These are phyloP conservation scores for Clarkia xantiana DNA, from an alignment of 345 rosid genomes.

Conservation along the genomic window DNA sequence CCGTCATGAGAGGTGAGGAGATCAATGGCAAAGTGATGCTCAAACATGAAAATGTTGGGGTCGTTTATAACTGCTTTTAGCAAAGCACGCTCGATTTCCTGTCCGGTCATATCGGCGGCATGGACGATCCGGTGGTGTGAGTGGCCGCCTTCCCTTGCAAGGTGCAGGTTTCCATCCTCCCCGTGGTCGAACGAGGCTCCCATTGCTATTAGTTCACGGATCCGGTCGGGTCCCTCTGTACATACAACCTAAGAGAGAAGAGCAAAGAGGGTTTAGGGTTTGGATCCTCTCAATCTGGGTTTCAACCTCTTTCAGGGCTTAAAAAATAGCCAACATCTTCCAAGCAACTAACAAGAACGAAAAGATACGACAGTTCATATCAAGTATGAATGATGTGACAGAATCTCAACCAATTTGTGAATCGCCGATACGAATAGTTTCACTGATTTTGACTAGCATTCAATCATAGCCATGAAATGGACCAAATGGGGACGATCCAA, in stretches of 20 bases:
- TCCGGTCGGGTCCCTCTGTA: conserved; percentile 93
- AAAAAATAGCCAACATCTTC: too few relatives aligned
- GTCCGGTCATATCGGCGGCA: conserved; percentile 97
- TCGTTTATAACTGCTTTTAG: conserved; percentile 63
- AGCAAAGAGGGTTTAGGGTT: not conserved
- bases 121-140: conserved; percentile 89
- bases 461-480: too few relatives aligned
- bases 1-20: conserved; percentile 86
- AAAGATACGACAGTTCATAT: too few relatives aligned
- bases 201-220: conserved; percentile 79
- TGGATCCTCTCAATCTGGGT: not conserved
- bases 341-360: too few relatives aligned
- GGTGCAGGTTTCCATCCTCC: conserved; percentile 90
- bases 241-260: conserved; percentile 60
- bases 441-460: too few relatives aligned
- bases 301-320: too few relatives aligned
- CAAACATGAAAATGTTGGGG: conserved; percentile 64
- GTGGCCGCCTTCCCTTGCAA: conserved; percentile 97
- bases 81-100: conserved; percentile 92
- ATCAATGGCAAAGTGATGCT: conserved; percentile 87
- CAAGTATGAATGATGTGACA: too few relatives aligned
- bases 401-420: too few relatives aligned
- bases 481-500: too few relatives aligned
- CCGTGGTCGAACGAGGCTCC: conserved; percentile 92
- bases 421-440: too few relatives aligned